A percentile compares a stretch with the other conserved stretches of the same genome.
phyloP scores from a whole-genome alignment of 1,284 basidiomycete species.

The Cystobasidiaceae sp. region DNA sequence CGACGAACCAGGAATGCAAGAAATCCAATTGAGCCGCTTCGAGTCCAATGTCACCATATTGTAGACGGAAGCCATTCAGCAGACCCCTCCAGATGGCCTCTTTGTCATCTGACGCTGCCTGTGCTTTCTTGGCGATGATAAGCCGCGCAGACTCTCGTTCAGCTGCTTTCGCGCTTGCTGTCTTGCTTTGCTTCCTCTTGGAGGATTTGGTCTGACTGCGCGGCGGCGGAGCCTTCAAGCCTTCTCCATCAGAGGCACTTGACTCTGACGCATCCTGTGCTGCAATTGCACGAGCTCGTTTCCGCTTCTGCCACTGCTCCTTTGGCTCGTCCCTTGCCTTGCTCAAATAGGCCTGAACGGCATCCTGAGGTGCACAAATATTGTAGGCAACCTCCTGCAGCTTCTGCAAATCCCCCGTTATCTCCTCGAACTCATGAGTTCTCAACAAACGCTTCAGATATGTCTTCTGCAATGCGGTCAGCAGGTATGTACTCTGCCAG shows the following conservation, averaged over 20 bases:
- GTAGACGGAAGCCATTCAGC: neutral
- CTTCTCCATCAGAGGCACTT: conserved; percentile 3
- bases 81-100: conserved; percentile 2
- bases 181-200: neutral
- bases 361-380: conserved; percentile 13
- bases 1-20: conserved; percentile 9
- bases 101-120: neutral
- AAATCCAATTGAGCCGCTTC: conserved; percentile 4
- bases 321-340: neutral
- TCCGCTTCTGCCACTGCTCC: neutral
- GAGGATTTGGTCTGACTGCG: neutral
- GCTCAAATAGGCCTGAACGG: neutral
- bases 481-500: conserved; percentile 10
- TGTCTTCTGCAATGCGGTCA: conserved; percentile 3
- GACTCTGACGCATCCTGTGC: neutral
- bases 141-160: neutral
- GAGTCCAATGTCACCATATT: conserved; percentile 1
- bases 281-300: neutral
- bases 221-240: neutral
- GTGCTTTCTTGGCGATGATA: conserved; percentile 15
- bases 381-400: conserved; percentile 16
- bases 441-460: conserved; percentile 5
- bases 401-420: neutral
- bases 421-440: neutral
- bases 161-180: neutral